Evolutionary conservation across 768 basidiomycete species (phyloP), one percentile per base, ranked within the genome.

Genomic region (Ramaria sp.): DNA sequence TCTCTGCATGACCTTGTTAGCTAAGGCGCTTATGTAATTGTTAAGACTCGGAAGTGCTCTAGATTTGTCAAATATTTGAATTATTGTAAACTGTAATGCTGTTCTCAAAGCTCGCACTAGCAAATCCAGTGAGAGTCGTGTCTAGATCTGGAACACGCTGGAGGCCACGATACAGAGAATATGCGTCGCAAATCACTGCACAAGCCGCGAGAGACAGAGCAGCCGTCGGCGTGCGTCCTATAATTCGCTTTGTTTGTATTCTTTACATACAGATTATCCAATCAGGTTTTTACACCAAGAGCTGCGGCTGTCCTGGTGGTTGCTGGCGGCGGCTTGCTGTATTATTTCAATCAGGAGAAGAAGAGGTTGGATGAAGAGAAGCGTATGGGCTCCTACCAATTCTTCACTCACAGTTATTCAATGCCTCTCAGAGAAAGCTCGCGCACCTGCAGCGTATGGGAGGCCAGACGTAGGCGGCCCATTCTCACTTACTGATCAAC

Each of bases 331-430:
- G 93, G 84, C 2, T 74, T 99, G 17, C 89, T 83, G 65, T 83
- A 79, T 63, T 98, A 98, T 72, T 97, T 99, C 72, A 78, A 82
- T 53, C 73, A 82, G 56, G 93, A 97, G 70, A 98, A 98, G 72
- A 75, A 75, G 41, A 80, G 85, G 61, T 68, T 95, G 24, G 73
- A 79, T 30, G 88, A 90, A 67, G 76, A 84, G 66, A 84, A 85
- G 66, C 82, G 91, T 91, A 59, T 55, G 81, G 61, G 20, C n/a
- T 2, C 42, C 22, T 10, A 30, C 27, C 39, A 34, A 39, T 45
- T 47, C 15, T 19, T 31, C 48, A 17, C 46, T 24, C 39, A 39
- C 27, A 41, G 27, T 7, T 17, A 43, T 54, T 30, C 13, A 20
- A 30, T 34, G 10, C 17, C 50, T 7, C 58, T 30, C 61, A 93